Evolutionary conservation across 345 rosid species (phyloP), one percentile per base, ranked within the genome.

Genomic region (Dipteronia sinensis): DNA sequence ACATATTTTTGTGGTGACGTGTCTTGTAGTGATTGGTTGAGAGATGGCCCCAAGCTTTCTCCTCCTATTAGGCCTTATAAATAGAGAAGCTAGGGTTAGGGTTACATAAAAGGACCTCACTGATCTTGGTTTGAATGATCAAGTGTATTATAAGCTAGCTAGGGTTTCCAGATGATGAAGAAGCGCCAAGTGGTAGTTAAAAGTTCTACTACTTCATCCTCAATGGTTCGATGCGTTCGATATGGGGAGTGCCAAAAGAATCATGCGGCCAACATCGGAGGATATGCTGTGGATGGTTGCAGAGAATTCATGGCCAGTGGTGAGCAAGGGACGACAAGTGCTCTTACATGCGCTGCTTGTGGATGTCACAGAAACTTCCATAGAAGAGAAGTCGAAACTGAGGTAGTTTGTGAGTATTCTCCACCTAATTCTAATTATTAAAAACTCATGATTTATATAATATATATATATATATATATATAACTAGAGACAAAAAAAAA

Each of bases 291-390:
- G 0, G 97, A 92, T 40, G 97, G 97, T 12, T 92, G 97, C 86
- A 86, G 94, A 59, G 97, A 90, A 81, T 92, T 92, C 89, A 86
- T 88, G 93, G 88, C 92, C 0, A 80, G 81, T 63, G 92, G 92
- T 2, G 81, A 65, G 16, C 90, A 88, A 68, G 91, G 88, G 2
- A 80, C 85, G 5, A 34, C 38, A 34, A 70, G 19, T 19, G 91
- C 90, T 6, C 85, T 89, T 49, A 79, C 82, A 7, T 92, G 94
- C 25, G 97, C 94, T 2, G 97, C 97, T 73, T 92, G 97, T 68
- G 89, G 93, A 64, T 92, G 94, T 72, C 97, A 92, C 83, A 81
- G 97, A 78, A 92, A 88, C 77, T 92, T 90, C 75, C 97, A 92
- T 73, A 78, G 93, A 81, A 89, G 85, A 67, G 88, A 91, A 71